These are phyloP conservation scores for Ammopiptanthus mongolicus DNA, from an alignment of 306 rosid genomes.

Conservation along the genomic window DNA sequence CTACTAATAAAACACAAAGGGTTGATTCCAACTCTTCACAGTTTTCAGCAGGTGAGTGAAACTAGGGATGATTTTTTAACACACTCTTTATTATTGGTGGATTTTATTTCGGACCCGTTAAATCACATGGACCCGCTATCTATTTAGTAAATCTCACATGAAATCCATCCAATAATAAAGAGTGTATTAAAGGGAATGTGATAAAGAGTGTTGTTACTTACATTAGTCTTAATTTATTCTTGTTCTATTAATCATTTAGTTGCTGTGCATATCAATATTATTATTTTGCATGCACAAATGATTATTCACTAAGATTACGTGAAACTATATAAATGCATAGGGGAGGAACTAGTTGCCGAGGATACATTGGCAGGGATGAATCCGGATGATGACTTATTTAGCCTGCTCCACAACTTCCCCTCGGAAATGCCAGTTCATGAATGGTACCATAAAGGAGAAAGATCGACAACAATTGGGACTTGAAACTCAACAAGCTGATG, in stretches of 20 bases:
- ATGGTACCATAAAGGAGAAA: slow-evolving; percentile 42
- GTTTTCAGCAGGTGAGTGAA: slow-evolving; percentile 42
- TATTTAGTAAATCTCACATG: too few relatives aligned
- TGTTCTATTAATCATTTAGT: not conserved
- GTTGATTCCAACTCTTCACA: slow-evolving; percentile 37
- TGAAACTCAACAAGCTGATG: slow-evolving; percentile 12
- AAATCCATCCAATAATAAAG: too few relatives aligned
- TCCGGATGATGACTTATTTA: slow-evolving; percentile 52
- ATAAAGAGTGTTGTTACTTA: too few relatives aligned
- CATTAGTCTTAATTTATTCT: not conserved
- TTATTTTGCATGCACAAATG: not conserved
- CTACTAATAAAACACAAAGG: slow-evolving; percentile 19
- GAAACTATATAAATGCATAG: slow-evolving; percentile 8
- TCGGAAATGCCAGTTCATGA: slow-evolving; percentile 41
- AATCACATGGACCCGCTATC: too few relatives aligned
- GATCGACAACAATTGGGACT: slow-evolving; percentile 8
- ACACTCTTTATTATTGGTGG: too few relatives aligned
- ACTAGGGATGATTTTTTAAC: too few relatives aligned
- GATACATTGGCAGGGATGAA: slow-evolving; percentile 35
- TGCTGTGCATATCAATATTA: not conserved
- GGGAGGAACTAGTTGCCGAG: slow-evolving; percentile 27
- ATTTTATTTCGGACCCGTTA: too few relatives aligned
- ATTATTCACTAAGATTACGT: not conserved
- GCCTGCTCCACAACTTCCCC: slow-evolving; percentile 56
- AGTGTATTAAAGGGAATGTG: too few relatives aligned